Evolutionary conservation across 2,329 filamentous ascomycete genomes (phyloP), one percentile per base, ranked within the genome.

Genomic region (Diaporthe nobilis): DNA sequence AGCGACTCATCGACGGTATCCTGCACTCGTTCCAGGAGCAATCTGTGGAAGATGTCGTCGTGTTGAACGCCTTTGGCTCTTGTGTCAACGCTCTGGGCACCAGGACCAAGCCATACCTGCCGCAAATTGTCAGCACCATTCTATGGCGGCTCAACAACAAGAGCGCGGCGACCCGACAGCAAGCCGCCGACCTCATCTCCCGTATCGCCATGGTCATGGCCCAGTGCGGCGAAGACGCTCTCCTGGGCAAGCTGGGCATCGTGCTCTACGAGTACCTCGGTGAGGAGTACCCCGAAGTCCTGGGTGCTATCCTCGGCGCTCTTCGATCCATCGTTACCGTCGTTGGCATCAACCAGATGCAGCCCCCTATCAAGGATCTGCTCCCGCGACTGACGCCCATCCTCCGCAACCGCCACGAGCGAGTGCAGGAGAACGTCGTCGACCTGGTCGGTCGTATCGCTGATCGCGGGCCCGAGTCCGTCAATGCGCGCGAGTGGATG

Each of bases 401-500:
- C 83, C 90, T 99, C 72, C 95, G 97, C 82, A 99, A 99, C 86
- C 94, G 97, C 78, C 97, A 99, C 86, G 97, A 99, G 83, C 99
- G 99, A 86, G 97, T 99, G 58, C 97, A 99, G 84, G 97, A 99
- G 82, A 99, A 99, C 85, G 98, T 97, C 0, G 98, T 99, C 80
- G 97, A 99, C 83, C 90, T 99, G 2, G 97, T 99, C 28, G 97
- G 97, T 74, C 96, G 97, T 88, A 98, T 99, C 80, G 97, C 97
- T 22, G 97, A 99, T 85, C 94, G 97, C 79, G 97, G 97, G 1
- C 96, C 97, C 1, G 97, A 99, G 85, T 96, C 94, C 78, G 97
- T 99, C 83, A 98, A 98, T 82, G 96, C 97, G 20, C 92, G 97
- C 81, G 97, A 99, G 85, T 99, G 97, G 97, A 99, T 99, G 97